Base-by-base conservation (phyloP, 2,329 filamentous ascomycete genomes). In the Diplodia mutila region DNA sequence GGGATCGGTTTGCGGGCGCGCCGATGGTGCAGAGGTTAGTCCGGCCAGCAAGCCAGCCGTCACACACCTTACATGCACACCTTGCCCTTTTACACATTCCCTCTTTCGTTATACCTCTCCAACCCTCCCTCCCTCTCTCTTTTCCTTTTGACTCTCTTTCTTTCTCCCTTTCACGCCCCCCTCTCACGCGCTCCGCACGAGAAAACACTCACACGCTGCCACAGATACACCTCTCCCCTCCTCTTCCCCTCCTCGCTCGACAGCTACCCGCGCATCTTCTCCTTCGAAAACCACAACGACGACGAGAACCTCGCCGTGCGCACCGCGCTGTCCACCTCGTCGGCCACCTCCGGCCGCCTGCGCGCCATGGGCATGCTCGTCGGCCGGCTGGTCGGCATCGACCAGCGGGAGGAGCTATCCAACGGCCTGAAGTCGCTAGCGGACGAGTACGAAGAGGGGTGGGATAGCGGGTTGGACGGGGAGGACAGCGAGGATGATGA, bases 371-470 rank as follows among this genome's bases (percentile, higher is more conserved):
- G 91, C 71, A 81, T 84, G 25, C 83, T 90, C 14, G 88, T 91
- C 14, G 80, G 86, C 18, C 86, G 89, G 69, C 84, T 87, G 12
- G 83, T 94, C 18, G 83, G 84, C 0, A 73, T 94, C 3, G 92
- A 96, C 69, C 94, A 98, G 74, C 86, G 94, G 51, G 95, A 99
- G 79, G 84, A 84, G 2, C 83, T 98, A n/a, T 87, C 88, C 54
- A 95, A 97, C 75, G 89, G 91, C 14, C 83, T 99, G 48, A 89
- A 91, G 27, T 90, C 91, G 69, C 89, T 98, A 73, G 90, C 91
- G 1, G 94, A 97, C 74, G 91, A 91, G 69, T 98, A 97, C 77
- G 89, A 92, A 72, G 92, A 95, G 69, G 93, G 93, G 1, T 97
- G 92, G 91, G 89, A 88, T 14, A 93, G 90, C 73, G 92, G 89